Evolutionary conservation across 2,329 filamentous ascomycete species (phyloP), one percentile per base, ranked within the genome.

Genomic region (Nemania sp.): DNA sequence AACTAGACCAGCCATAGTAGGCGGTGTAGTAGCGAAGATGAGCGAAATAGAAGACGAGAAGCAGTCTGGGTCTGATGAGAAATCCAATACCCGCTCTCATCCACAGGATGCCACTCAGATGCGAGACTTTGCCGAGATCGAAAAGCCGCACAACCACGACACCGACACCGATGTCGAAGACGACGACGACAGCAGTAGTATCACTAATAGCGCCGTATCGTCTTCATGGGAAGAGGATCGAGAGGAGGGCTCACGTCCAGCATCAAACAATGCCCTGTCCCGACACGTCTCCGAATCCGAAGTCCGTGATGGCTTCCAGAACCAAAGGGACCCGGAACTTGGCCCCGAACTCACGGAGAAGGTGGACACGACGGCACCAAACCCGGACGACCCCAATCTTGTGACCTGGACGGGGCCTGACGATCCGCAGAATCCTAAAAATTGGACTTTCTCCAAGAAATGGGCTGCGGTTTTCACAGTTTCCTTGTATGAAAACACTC

Each of bases 381-480:
- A 74, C 49, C 70, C 77, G 52, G 62, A 73, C 15, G 80, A 84
- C 57, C 80, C 81, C 3, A 79, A 84, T 56, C 74, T 84, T 10
- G 82, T 85, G 22, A 75, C 75, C 2, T 85, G 88, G 87, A 80
- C 84, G 41, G 86, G 85, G 0, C 84, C 86, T 3, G 81, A 88
- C 59, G 85, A 86, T 72, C 79, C 79, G 0, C 76, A 80, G 43
- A 86, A 86, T 71, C 85, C 85, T 8, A 82, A 82, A 76, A 88
- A 89, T 77, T 91, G 89, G 88, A 67, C 81, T 0, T 79, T 78
- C 32, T 79, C 77, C 35, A 85, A 82, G 74, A 90, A 89, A 77
- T 90, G 88, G 89, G 78, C 79, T 1, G 84, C 84, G 22, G 84
- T 86, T 1, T 79, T 87, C 45, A 81, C 88, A 62, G 80, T 89